Base-by-base conservation (phyloP, 2,329 filamentous ascomycete genomes). In the Fusarium irregulare region DNA sequence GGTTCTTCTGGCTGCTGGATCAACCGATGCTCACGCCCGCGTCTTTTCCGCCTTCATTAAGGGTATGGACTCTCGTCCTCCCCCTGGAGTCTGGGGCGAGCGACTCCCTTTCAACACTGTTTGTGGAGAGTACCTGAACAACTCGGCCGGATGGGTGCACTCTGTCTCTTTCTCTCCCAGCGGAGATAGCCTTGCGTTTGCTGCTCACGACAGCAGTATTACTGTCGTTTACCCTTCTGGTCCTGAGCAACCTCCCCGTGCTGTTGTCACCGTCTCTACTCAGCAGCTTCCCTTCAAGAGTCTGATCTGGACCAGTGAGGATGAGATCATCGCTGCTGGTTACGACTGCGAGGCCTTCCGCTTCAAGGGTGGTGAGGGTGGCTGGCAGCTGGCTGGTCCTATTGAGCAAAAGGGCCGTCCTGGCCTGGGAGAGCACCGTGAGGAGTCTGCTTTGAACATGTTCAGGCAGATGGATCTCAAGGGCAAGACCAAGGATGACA, bases 391-490 rank as follows among this genome's bases (percentile, higher is more conserved):
- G 40, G 88, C 87, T 37, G 94, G 94, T 32, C 91, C 93, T 6
- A 83, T 98, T 66, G 94, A 98, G 82, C 84, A 85, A 50, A 94
- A 94, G 82, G 85, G 88, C 51, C 83, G 86, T 7, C 84, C 86
- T 28, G 91, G 88, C 44, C 79, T 85, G 58, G 89, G 87, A 61
- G 87, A 88, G 58, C 83, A 84, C 63, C 87, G 92, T 32, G 96
- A 98, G 81, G 96, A 98, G 80, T 96, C 92, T 71, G 96, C 96
- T 25, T 84, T 98, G 79, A 97, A 98, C 82, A 97, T 98, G 93
- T 99, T 99, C 84, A 89, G 90, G 76, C 94, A 98, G 84, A 98
- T 99, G 96, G 96, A 99, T 81, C 86, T 99, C 71, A 97, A 96
- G 86, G 96, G 96, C 68, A 97, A 97, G 82, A 84, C 86, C 59